Evolutionary conservation across 2,329 filamentous ascomycete genomes (phyloP), one percentile per base, ranked within the genome.

Genomic region (Cryphonectria radicalis): DNA sequence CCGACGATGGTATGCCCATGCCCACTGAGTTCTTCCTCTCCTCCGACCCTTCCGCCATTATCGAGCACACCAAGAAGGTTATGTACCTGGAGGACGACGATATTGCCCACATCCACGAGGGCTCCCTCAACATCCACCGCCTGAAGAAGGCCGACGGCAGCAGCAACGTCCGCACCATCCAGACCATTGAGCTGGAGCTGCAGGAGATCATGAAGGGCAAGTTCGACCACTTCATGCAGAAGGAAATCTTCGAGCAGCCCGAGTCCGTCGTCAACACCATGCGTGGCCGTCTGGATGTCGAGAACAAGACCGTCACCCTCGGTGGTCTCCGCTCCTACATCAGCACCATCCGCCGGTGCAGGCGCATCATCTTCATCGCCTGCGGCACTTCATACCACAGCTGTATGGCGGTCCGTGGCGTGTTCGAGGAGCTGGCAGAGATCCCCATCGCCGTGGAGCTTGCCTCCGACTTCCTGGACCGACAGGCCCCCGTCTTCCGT

Each of bases 131-230:
- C 89, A 99, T 99, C 79, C 96, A 99, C 88, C 94, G 96, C 80
- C 88, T 98, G 77, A 95, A 93, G 84, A 98, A 98, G 90, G 92
- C 95, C 77, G 95, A 98, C 81, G 95, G 95, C 76, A 95, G 93
- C 80, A 97, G 94, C 84, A 98, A 98, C 81, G 94, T 98, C 77
- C 95, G 96, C 82, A 94, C 93, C 78, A 99, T 99, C 82, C 96
- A 99, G 89, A 99, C 96, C 70, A 90, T 99, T 70, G 96, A 99
- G 88, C 93, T 99, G 66, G 94, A 99, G 88, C 92, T 99, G 75
- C 96, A 99, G 87, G 95, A 99, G 87, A 99, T 99, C 84, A 99
- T 99, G 96, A 99, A 99, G 92, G 96, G 96, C 84, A 97, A 96
- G 82, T 99, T 98, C 84, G 96, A 99, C 83, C 96, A 99, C 87